Evolutionary conservation across 2,329 filamentous ascomycete species (phyloP), one percentile per base, ranked within the genome.

Genomic region (Ambrosiella xylebori): DNA sequence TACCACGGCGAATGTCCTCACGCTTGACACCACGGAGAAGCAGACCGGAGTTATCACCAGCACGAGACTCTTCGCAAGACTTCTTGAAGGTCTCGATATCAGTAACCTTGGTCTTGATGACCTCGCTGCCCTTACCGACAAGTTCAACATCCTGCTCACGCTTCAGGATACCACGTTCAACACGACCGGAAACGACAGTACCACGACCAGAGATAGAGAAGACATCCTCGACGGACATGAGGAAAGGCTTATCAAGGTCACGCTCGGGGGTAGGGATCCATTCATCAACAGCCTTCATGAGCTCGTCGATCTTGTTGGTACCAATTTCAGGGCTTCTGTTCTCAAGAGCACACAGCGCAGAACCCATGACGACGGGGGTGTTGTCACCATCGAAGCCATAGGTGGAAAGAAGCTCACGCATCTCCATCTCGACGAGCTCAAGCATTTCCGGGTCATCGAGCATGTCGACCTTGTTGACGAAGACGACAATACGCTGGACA

Each of bases 21-120:
- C 93, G 89, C 74, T 89, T 90, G 69, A 98, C 74, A 78, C 93
- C 91, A 75, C 93, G 88, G 72, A 98, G 85, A 57, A 98, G 82
- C 41, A 98, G 86, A 69, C 93, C 93, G 35, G 93, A 96, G 83
- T 97, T 98, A 75, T 98, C 93, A 72, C 93, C 93, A 62, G 93
- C 93, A 66, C 87, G 82, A 61, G 91, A 95, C 75, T 95, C 88
- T 60, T 96, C 90, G 73, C 93, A 97, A 54, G 89, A 94, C 82
- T 98, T 98, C 81, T 97, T 96, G 81, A 98, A 98, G 64, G 91
- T 98, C 79, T 98, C 93, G 65, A 98, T 97, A 69, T 98, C 94
- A 68, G 93, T 98, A 64, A 98, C 91, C 80, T 96, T 97, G 73
- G 93, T 97, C 83, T 94, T 96, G 78, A 97, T 87, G 64, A 88